Evolutionary conservation across 441 rosid species (phyloP).

Genomic region (Isatis lusitanica): DNA sequence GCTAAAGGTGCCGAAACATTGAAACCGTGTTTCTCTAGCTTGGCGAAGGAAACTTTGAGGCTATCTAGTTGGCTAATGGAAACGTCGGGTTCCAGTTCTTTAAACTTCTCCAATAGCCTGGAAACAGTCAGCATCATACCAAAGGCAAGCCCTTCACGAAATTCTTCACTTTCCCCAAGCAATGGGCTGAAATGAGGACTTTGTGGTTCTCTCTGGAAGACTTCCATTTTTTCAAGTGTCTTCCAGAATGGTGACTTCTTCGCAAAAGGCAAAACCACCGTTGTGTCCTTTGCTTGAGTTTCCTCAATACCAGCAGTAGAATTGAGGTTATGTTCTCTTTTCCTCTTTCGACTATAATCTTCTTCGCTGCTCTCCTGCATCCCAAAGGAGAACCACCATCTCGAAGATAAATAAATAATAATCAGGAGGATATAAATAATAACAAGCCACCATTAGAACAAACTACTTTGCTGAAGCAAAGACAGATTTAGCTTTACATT

Average conservation of each 20-base stretch:
- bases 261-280: conserved; percentile 45
- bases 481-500: neutral
- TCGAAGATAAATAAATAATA: no score
- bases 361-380: neutral
- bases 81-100: neutral
- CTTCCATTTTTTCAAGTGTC: conserved; percentile 37
- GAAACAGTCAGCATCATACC: neutral
- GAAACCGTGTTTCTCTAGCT: neutral
- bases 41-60: neutral
- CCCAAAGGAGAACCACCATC: neutral
- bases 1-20: neutral
- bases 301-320: neutral
- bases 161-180: neutral
- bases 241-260: conserved; percentile 55
- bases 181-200: neutral
- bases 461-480: neutral
- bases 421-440: no score
- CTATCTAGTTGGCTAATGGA: neutral
- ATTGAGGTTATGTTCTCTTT: conserved; percentile 43
- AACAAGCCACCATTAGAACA: no score
- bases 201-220: neutral
- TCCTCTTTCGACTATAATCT: conserved; percentile 45
- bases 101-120: neutral
- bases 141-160: neutral
- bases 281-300: neutral